Evolutionary conservation across 805 yeast species (phyloP), one percentile per base, ranked within the genome.

Genomic region (Metschnikowia lochheadii): DNA sequence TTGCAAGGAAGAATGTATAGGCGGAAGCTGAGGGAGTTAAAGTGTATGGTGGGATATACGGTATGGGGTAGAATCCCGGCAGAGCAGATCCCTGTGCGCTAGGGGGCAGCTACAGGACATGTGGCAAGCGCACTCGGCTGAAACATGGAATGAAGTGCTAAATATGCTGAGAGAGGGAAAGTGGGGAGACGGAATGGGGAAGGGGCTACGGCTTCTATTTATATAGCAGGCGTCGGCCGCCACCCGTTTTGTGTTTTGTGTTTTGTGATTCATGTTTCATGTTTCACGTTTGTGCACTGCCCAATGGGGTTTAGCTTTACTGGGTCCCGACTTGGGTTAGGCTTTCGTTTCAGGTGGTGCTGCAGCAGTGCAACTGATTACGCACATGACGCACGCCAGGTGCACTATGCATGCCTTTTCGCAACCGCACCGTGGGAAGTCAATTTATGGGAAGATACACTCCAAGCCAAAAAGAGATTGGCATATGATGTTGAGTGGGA

Each of bases 91-190:
- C 45, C 38, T 18, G 45, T 42, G 45, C 45, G 45, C 21, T 33
- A 20, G 36, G 45, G 45, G 45, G 45, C 38, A 42, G 38, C 45
- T 42, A 42, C 45, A 42, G 45, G 45, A 42, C 37, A 42, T 42
- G 45, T 32, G 36, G 45, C 45, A 42, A 21, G 36, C 38, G 45
- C 45, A 42, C 36, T 33, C 23, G 6, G 14, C 32, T 15, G 34
- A 26, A 40, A 40, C 43, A 6, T 10, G 33, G 43, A 21, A 10
- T 7, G 26, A 13, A 13, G 23, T 7, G 39, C 39, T 15, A 14
- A 8, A 39, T 6, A 13, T 6, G 15, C 15, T 11, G 18, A 14
- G 31, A 14, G 8, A 20, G 29, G 13, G 31, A 8, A 11, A 18
- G 20, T 18, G 20, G 20, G 20, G 20, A 18, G 20, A 18, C 20